phyloP scores from a whole-genome alignment of 2,329 filamentous ascomycete species.

The Ophiosphaerella narmari region DNA sequence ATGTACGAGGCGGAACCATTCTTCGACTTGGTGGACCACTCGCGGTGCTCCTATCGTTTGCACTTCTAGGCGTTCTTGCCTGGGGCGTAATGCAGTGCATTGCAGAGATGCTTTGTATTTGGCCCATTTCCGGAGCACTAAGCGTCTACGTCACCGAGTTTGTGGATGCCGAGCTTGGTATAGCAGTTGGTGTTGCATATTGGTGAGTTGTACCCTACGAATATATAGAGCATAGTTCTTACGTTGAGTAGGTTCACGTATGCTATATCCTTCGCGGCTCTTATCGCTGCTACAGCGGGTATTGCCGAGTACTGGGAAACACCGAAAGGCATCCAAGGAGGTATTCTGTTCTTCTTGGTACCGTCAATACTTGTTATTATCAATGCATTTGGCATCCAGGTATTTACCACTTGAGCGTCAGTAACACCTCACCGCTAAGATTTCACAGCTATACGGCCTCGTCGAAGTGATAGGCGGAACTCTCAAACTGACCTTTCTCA shows the following conservation, averaged over 20 bases:
- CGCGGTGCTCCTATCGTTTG: conserved; percentile 5
- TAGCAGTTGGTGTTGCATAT: conserved; percentile 39
- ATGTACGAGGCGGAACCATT: conserved; percentile 4
- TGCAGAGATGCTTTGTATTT: conserved; percentile 11
- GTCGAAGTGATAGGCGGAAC: conserved; percentile 4
- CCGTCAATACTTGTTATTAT: conserved; percentile 2
- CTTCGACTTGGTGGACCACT: conserved; percentile 10
- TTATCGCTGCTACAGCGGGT: conserved; percentile 7
- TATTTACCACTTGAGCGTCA: neutral
- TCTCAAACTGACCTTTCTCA: conserved; percentile 7
- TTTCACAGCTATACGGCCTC: conserved; percentile 5
- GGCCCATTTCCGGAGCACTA: conserved; percentile 37
- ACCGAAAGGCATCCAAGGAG: conserved; percentile 5
- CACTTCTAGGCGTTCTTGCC: conserved; percentile 5
- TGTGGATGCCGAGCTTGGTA: conserved; percentile 40
- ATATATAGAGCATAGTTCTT: neutral
- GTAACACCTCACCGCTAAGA: neutral
- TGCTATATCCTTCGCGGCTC: conserved; percentile 5
- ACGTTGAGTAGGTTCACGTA: conserved; percentile 5
- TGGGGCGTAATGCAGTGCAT: conserved; percentile 11
- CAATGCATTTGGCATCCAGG: conserved; percentile 8
- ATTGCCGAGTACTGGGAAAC: conserved; percentile 7
- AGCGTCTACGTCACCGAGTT: conserved; percentile 41
- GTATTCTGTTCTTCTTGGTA: conserved; percentile 4
- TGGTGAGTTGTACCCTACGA: conserved; percentile 27